Base-by-base conservation (phyloP, 78 protist species). In the Dictyostelium intermedium region DNA sequence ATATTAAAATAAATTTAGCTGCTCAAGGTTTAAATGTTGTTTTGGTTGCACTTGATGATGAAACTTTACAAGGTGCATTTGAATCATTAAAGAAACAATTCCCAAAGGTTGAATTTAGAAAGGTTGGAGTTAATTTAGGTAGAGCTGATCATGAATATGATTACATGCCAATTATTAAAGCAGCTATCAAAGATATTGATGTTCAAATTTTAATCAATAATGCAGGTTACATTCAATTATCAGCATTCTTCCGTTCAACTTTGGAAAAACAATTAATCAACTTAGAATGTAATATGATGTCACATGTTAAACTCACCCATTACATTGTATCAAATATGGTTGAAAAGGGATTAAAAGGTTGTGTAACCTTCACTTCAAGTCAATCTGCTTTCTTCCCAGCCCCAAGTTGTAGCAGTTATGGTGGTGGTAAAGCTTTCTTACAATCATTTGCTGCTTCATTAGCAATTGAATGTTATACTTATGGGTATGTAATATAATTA, bases 361-460 rank as follows among this genome's bases (percentile, higher is more conserved):
- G 95, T 30, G 56, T 91, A 34, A 85, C 92, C 1, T 85, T 82
- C 50, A 91, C 95, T 32, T 50, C 79, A 56, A 27, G 60, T 8
- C 95, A 91, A 82, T 53, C 91, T 63, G 95, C 92, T 10, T 91
- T 91, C 83, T 91, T 91, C 95, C 95, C 95, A 85, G 82, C 91
- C 8, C 92, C 95, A 85, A 34, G 63, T 13, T 84, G 92, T 45
- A 77, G 73, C 2, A 78, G 50, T 50, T 91, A 91, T 45, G 91
- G 95, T 72, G 91, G 95, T 50, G 95, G 91, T 45, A 91, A 91
- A 83, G 82, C 95, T 34, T 91, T 91, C 89, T 39, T 91, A 8
- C 45, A 50, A 8, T 41, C 74, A 30, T 85, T 91, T 78, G 95
- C 92, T n/a, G 82, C 95, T 32, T 91, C 92, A 35, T 34, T 91